Evolutionary conservation across 345 rosid species (phyloP).

Genomic region (Tarenaya hassleriana): DNA sequence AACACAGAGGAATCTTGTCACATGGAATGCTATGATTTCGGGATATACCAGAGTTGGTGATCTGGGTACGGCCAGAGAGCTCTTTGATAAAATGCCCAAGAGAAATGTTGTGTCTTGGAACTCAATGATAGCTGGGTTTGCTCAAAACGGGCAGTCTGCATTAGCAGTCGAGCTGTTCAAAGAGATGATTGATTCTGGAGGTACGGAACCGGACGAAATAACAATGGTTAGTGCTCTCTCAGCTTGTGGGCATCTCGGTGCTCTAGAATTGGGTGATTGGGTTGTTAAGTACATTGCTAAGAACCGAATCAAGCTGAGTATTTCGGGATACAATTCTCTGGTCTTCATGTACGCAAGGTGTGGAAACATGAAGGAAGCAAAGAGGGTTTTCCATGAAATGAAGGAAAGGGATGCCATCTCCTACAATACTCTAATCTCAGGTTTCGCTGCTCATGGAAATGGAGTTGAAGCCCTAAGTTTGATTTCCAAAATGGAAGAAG

Average conservation of each 20-base stretch:
- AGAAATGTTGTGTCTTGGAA: constrained; percentile 46
- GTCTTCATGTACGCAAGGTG: constrained; percentile 39
- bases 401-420: constrained; percentile 31
- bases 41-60: constrained; percentile 35
- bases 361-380: constrained; percentile 31
- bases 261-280: constrained; percentile 34
- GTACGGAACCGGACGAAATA: constrained; percentile 35
- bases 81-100: constrained; percentile 39
- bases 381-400: constrained; percentile 30
- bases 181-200: constrained; percentile 27
- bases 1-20: constrained; percentile 23
- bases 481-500: constrained; percentile 28
- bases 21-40: constrained; percentile 46
- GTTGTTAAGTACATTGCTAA: constrained; percentile 22
- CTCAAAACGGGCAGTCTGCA: constrained; percentile 45
- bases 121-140: constrained; percentile 46
- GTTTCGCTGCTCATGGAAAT: constrained; percentile 39
- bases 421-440: constrained; percentile 36
- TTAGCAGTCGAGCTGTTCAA: constrained; percentile 31
- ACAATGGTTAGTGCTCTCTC: constrained; percentile 37
- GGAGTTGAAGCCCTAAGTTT: constrained; percentile 28
- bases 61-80: constrained; percentile 31
- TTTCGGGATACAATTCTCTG: constrained; percentile 38
- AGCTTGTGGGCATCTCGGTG: constrained; percentile 44
- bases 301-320: constrained; percentile 30